Conservation (phyloP, 1,139 yeast genomes). For the Torulaspora pretoriensis region DNA sequence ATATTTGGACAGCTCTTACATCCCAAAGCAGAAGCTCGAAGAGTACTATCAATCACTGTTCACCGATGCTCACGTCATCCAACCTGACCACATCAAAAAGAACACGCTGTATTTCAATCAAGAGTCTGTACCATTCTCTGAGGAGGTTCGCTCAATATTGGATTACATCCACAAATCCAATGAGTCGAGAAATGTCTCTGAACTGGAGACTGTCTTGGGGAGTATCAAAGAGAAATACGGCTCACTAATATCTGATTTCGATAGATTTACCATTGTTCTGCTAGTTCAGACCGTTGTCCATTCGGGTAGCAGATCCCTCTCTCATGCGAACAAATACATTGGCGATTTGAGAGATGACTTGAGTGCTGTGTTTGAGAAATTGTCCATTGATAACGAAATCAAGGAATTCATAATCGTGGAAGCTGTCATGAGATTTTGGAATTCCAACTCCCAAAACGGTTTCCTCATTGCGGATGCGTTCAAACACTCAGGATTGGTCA, state of each 20-base stretch:
- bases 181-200: constrained; percentile 32
- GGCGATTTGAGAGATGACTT: constrained; percentile 53
- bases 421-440: constrained; percentile 73
- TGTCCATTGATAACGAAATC: constrained; percentile 29
- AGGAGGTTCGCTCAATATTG: constrained; percentile 34
- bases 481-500: constrained; percentile 48
- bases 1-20: constrained; percentile 53
- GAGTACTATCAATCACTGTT: constrained; percentile 38
- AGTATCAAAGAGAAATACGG: constrained; percentile 36
- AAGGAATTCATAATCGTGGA: constrained; percentile 51
- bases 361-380: constrained; percentile 44
- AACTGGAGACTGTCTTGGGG: constrained; percentile 36
- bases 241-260: constrained; percentile 38
- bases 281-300: constrained; percentile 71
- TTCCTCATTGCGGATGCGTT: constrained; percentile 64
- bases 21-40: constrained; percentile 38
- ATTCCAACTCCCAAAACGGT: constrained; percentile 76
- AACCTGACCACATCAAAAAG: constrained; percentile 26
- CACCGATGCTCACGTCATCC: constrained; percentile 26
- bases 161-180: constrained; percentile 38
- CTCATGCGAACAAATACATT: constrained; percentile 75
- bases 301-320: constrained; percentile 84
- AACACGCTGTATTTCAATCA: constrained; percentile 36
- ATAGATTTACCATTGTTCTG: constrained; percentile 52
- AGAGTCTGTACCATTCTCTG: constrained; percentile 36